Evolutionary conservation across 1,284 basidiomycete species (phyloP), one percentile per base, ranked within the genome.

Genomic region (Ustilago esculenta): DNA sequence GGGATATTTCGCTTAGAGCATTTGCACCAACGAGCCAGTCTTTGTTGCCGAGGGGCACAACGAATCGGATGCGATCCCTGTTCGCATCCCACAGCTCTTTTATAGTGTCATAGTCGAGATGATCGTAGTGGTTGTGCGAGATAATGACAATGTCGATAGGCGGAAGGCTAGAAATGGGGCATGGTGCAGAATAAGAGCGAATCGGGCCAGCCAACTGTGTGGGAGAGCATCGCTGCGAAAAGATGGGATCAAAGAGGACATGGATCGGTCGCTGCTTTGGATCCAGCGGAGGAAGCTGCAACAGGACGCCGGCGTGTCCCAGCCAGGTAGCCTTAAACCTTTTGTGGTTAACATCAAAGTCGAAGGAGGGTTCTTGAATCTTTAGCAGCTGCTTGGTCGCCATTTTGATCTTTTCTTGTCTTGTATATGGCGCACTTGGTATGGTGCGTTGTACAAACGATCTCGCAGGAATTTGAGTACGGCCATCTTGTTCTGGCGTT

Each of bases 81-180:
- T 75, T 73, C 10, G 35, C 45, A 15, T 52, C 33, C 77, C 77
- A 80, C 5, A 81, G 54, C 29, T 67, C 54, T 4, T 39, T 42
- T 35, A 81, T 73, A 7, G 76, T 76, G 17, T 68, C 50, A 27
- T 59, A 64, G 50, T 81, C 79, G 18, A 81, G 59, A 50, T 81
- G 79, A 32, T 81, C 79, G 51, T 79, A 81, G 54, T 81, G 79
- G 23, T 76, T 77, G 63, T 81, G 79, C 4, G 76, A 79, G 58
- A 81, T 81, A 40, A 77, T 36, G 40, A 79, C 78, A 0, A 75
- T 20, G 46, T 81, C 71, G 32, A 81, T 64, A 5, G 60, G 65
- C 10, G 79, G 79, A n/a, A 81, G 47, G 29, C 59, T 73, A 1
- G 43, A 44, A 12, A 76, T 43, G 3, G 47, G n/a, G 41, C 77